phyloP scores from a whole-genome alignment of 1,284 basidiomycete species.

The Erythrobasidium hasegawianum region DNA sequence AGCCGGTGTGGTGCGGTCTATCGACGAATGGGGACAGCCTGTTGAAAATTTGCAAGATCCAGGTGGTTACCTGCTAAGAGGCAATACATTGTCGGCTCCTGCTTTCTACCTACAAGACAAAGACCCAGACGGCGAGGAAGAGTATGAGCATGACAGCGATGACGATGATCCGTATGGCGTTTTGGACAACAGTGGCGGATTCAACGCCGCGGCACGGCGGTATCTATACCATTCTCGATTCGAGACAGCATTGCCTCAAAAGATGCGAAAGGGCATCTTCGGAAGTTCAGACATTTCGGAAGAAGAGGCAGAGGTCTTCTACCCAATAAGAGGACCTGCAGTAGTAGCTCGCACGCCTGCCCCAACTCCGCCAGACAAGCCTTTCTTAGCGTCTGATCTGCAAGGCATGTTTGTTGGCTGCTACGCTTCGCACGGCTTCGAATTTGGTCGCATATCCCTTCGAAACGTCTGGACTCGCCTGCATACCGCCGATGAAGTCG shows the following conservation, averaged over 20 bases:
- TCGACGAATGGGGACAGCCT: constrained; percentile 2
- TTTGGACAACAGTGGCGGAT: too few relatives aligned
- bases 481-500: background rate
- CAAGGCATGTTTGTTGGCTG: constrained; percentile 29
- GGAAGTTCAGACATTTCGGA: constrained; percentile 3
- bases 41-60: background rate
- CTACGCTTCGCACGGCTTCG: constrained; percentile 27
- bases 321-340: constrained; percentile 20
- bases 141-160: background rate
- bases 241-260: constrained; percentile 11
- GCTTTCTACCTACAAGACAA: constrained; percentile 13
- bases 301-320: constrained; percentile 24
- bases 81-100: constrained; percentile 13
- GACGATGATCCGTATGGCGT: background rate
- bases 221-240: constrained; percentile 12
- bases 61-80: background rate
- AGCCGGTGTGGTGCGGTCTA: constrained; percentile 14
- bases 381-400: constrained; percentile 20
- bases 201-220: background rate
- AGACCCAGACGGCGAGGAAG: background rate
- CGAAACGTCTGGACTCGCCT: constrained; percentile 18
- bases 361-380: background rate
- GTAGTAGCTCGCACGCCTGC: background rate
- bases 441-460: constrained; percentile 26
- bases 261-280: constrained; percentile 23